A percentile compares a stretch with the other conserved stretches of the same genome.
phyloP scores from a whole-genome alignment of 164 flowering plant genomes.

The Vitis vinifera region ASM3070453v1 NC_081810.1:650001-650500 shows the following conservation, averaged over 20 bases:
- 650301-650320: constrained; percentile 74
- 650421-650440: constrained; percentile 80
- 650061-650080: too few species aligned
- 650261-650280: constrained; percentile 54
- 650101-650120: neutral
- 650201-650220: constrained; percentile 79
- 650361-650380: constrained; percentile 81
- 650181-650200: constrained; percentile 69
- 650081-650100: too few species aligned
- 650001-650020: too few species aligned
- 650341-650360: constrained; percentile 66
- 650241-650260: constrained; percentile 91
- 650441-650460: constrained; percentile 67
- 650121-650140: neutral
- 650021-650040: too few species aligned
- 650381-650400: constrained; percentile 78
- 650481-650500: constrained; percentile 93
- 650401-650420: constrained; percentile 81
- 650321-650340: constrained; percentile 71
- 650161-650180: constrained; percentile 67
- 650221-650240: constrained; percentile 84
- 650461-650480: constrained; percentile 66
- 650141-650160: neutral
- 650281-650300: constrained; percentile 79
- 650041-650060: too few species aligned